Conservation (phyloP, 2,329 filamentous ascomycete species). For the Colletotrichum liriopes region DNA sequence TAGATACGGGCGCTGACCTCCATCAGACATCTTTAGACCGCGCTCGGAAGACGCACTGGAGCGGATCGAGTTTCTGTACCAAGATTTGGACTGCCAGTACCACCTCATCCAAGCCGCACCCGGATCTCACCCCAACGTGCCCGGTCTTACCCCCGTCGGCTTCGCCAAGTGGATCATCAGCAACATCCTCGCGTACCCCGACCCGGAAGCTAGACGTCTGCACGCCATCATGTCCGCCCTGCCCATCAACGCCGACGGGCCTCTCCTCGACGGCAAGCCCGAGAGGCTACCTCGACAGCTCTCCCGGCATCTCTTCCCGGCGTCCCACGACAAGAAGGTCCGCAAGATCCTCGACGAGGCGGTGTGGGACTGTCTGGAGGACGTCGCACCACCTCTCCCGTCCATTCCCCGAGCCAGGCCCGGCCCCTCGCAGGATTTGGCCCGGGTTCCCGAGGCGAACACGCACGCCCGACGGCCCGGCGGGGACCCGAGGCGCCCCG, state of each 20-base stretch:
- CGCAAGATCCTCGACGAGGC: conserved; percentile 74
- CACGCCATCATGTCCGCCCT: conserved; percentile 78
- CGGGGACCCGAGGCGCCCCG: conserved; percentile 16
- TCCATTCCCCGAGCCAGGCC: conserved; percentile 16
- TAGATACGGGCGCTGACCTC: background rate
- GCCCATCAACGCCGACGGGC: conserved; percentile 71
- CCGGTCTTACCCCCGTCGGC: conserved; percentile 77
- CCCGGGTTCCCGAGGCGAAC: conserved; percentile 13
- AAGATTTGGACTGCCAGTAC: conserved; percentile 70
- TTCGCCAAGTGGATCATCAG: conserved; percentile 81
- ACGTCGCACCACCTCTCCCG: conserved; percentile 25
- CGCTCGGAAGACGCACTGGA: conserved; percentile 58
- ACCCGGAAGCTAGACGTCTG: conserved; percentile 80
- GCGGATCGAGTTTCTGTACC: conserved; percentile 72
- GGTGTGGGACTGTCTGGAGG: conserved; percentile 63
- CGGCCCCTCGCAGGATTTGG: background rate
- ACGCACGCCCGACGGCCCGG: conserved; percentile 12
- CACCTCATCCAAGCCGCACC: conserved; percentile 73
- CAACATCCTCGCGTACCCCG: conserved; percentile 82
- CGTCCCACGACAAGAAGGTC: conserved; percentile 67
- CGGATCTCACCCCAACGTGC: conserved; percentile 70
- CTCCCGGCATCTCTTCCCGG: conserved; percentile 80
- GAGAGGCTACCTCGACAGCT: conserved; percentile 87
- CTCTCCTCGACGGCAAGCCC: conserved; percentile 71
- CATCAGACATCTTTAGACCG: conserved; percentile 68